Conservation (phyloP, 768 basidiomycete species). For the Hericium rajendrae region DNA sequence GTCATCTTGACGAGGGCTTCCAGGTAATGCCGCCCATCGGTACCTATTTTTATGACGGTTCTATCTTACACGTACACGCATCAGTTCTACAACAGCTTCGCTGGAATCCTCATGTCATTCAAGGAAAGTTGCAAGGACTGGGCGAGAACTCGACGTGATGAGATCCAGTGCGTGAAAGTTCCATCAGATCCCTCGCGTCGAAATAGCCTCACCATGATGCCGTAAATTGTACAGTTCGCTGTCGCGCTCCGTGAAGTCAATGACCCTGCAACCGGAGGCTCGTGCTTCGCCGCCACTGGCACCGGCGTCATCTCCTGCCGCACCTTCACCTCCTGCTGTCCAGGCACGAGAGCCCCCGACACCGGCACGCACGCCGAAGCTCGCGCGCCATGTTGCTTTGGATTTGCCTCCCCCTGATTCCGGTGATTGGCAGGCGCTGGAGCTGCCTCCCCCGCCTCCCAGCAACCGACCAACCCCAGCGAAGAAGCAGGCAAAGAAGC, state of each 20-base stretch:
- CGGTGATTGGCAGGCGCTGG: conserved; percentile 25
- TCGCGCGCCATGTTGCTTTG: conserved; percentile 10
- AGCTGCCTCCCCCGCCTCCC: conserved; percentile 17
- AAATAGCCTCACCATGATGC: background rate
- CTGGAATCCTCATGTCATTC: conserved; percentile 60
- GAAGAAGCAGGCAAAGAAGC: conserved; percentile 7
- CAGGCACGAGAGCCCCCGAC: background rate
- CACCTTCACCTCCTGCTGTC: conserved; percentile 1
- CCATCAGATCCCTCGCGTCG: background rate
- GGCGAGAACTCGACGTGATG: conserved; percentile 60
- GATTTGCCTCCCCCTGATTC: conserved; percentile 30
- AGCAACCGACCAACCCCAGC: background rate
- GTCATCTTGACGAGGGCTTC: conserved; percentile 82
- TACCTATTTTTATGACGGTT: too few species aligned
- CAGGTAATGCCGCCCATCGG: conserved; percentile 38
- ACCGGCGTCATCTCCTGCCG: background rate
- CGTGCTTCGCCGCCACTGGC: conserved; percentile 4
- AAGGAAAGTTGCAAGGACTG: conserved; percentile 69
- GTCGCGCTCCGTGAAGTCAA: conserved; percentile 27
- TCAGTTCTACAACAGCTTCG: conserved; percentile 87
- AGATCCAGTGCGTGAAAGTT: conserved; percentile 51
- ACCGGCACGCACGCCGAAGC: background rate
- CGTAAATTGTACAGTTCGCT: conserved; percentile 26
- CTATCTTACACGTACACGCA: too few species aligned
- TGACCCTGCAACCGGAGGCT: conserved; percentile 22